phyloP scores from a whole-genome alignment of 2,329 filamentous ascomycete species.

The Thermomyces lanuginosus region DNA sequence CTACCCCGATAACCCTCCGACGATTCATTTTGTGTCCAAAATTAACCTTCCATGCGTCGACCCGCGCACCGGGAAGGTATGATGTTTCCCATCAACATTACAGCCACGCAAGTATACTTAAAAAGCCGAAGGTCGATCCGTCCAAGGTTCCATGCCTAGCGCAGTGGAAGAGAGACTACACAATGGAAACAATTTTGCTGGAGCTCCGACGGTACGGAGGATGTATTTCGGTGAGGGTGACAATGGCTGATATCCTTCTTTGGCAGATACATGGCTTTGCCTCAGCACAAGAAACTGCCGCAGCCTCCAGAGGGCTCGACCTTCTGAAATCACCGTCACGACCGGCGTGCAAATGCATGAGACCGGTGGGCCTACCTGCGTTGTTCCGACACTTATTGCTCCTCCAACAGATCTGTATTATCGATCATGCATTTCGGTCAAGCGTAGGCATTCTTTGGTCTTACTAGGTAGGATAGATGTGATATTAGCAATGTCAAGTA shows the following conservation, averaged over 20 bases:
- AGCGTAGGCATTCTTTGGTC: conserved; percentile 15
- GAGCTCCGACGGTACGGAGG: conserved; percentile 63
- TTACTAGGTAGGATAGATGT: no score
- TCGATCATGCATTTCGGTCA: conserved; percentile 22
- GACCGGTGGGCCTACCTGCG: conserved; percentile 8
- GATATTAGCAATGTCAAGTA: no score
- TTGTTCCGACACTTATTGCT: conserved; percentile 12
- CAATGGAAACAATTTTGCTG: conserved; percentile 85
- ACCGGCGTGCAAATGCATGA: neutral
- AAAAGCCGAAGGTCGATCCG: conserved; percentile 60
- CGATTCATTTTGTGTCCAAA: conserved; percentile 81
- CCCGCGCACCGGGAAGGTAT: conserved; percentile 56
- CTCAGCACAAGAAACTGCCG: conserved; percentile 82
- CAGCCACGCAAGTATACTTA: no score
- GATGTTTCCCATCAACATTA: no score
- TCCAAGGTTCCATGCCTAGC: conserved; percentile 68
- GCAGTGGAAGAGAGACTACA: conserved; percentile 83
- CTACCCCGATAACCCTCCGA: conserved; percentile 79
- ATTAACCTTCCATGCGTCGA: conserved; percentile 96
- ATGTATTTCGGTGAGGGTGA: conserved; percentile 10
- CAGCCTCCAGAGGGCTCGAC: conserved; percentile 78
- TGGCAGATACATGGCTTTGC: conserved; percentile 79
- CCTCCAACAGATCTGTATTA: conserved; percentile 9
- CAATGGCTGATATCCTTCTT: conserved; percentile 10
- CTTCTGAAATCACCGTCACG: conserved; percentile 23